Conservation (phyloP, 108 stramenopile species). For the Conticribra guillardii region DNA sequence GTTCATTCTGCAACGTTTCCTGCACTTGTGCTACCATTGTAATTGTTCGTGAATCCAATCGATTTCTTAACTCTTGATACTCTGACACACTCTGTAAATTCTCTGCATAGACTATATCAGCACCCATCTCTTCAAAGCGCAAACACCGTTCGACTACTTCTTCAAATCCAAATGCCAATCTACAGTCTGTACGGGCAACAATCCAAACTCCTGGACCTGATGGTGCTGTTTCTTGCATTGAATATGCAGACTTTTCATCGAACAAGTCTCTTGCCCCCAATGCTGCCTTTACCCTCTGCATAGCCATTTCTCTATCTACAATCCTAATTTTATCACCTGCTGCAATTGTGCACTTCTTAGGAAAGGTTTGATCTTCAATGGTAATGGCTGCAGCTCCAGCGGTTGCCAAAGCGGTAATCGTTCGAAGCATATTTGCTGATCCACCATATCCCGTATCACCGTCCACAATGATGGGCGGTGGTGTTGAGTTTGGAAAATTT, state of each 20-base stretch:
- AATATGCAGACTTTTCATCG: background rate
- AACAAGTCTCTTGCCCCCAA: constrained; percentile 45
- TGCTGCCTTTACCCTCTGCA: constrained; percentile 46
- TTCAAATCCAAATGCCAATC: constrained; percentile 58
- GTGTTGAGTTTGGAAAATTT: background rate
- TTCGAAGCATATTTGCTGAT: constrained; percentile 56
- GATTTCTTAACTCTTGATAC: constrained; percentile 44
- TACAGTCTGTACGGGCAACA: constrained; percentile 61
- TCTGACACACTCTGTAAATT: constrained; percentile 57
- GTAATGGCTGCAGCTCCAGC: constrained; percentile 62
- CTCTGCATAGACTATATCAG: constrained; percentile 65
- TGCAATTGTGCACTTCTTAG: constrained; percentile 60
- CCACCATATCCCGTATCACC: constrained; percentile 72
- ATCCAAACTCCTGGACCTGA: constrained; percentile 41
- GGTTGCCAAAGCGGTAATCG: constrained; percentile 48
- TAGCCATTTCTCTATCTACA: constrained; percentile 37
- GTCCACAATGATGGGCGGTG: constrained; percentile 57
- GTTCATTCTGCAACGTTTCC: background rate
- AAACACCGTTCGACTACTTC: constrained; percentile 60
- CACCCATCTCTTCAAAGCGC: constrained; percentile 60
- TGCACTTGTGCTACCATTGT: constrained; percentile 68
- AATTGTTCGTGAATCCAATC: constrained; percentile 32
- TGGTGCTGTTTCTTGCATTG: background rate
- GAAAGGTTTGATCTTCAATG: constrained; percentile 69
- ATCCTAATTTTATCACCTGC: constrained; percentile 48